A percentile compares a stretch with the other conserved stretches of the same genome.
These are phyloP conservation scores for Malassezia psittaci DNA, from an alignment of 1,284 basidiomycete species.

Conservation along the genomic window DNA sequence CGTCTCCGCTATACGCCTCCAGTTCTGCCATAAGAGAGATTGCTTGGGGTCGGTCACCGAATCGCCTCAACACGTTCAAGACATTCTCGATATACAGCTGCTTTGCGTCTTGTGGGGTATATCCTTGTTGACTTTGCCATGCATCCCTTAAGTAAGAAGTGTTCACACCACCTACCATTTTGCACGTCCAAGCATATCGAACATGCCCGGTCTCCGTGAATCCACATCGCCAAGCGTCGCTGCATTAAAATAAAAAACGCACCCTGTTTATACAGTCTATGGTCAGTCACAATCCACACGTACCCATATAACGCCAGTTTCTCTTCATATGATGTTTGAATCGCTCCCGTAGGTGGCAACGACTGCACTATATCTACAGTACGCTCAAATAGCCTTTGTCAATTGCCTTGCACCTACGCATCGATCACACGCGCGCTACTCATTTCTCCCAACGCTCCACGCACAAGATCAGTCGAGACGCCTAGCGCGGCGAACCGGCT, in stretches of 20 bases:
- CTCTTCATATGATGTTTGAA: conserved; percentile 92
- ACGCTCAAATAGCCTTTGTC: conserved; percentile 66
- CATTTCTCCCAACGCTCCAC: conserved; percentile 20
- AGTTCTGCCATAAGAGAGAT: conserved; percentile 68
- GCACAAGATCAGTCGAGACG: background rate
- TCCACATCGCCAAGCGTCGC: conserved; percentile 80
- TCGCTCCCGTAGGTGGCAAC: conserved; percentile 83
- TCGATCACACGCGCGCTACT: conserved; percentile 45
- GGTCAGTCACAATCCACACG: background rate
- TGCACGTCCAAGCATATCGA: conserved; percentile 83
- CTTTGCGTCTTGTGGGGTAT: conserved; percentile 70
- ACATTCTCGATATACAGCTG: conserved; percentile 79
- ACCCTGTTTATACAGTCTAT: conserved; percentile 48
- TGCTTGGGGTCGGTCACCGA: conserved; percentile 69
- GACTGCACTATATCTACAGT: conserved; percentile 84
- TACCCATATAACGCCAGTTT: conserved; percentile 88
- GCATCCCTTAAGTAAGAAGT: conserved; percentile 61
- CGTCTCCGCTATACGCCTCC: conserved; percentile 65
- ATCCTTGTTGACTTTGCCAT: conserved; percentile 80
- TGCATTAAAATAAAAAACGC: conserved; percentile 39
- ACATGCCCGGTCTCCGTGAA: conserved; percentile 68
- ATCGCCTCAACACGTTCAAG: conserved; percentile 70
- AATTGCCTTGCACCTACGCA: conserved; percentile 19
- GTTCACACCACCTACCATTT: conserved; percentile 61
- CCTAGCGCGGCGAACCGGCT: conserved; percentile 1